Base-by-base conservation (phyloP, 306 rosid genomes). In the Trifolium fragiferum region DNA sequence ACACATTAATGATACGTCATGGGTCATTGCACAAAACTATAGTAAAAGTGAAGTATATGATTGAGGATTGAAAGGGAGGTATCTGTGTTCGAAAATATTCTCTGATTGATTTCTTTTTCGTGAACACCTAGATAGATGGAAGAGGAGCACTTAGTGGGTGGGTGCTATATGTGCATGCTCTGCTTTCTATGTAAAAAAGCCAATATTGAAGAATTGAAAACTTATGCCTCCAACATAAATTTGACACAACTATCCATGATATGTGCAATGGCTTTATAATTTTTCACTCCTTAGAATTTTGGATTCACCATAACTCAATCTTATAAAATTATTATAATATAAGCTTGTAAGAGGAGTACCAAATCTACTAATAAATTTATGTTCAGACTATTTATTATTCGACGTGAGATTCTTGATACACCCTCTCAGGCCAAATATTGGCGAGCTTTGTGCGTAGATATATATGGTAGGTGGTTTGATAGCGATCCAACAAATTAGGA, bases 1-100 rank as follows among this genome's bases (percentile, higher is more conserved):
- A 47, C 73, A 74, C 74, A 78, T 72, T 74, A 35, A 60, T 71
- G 82, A 85, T 70, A 72, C 82, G 81, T 84, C 76, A 79, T 76
- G 78, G 78, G 79, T 71, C 76, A 72, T 72, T 75, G 82, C 75
- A 69, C 81, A 80, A 82, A 84, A 79, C 82, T 76, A 75, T 76
- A 75, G 87, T 85, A 76, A 86, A 85, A 78, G 91, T 82, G 74
- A 80, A 81, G 27, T 33, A 76, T 83, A 89, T 87, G 86, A 90
- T 83, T 83, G 90, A 79, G 76, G 88, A 83, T 77, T 90, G 90
- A 90, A 81, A 78, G 89, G 86, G 80, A 86, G 86, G 80, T 85
- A 83, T 85, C 85, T 79, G 89, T 68, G 90, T 81, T 77, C 51
- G 23, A 79, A 86, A 80, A 81, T 68, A 86, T 85, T 76, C 85